Conservation (phyloP, 306 rosid species). For the Fagus sylvatica region DNA sequence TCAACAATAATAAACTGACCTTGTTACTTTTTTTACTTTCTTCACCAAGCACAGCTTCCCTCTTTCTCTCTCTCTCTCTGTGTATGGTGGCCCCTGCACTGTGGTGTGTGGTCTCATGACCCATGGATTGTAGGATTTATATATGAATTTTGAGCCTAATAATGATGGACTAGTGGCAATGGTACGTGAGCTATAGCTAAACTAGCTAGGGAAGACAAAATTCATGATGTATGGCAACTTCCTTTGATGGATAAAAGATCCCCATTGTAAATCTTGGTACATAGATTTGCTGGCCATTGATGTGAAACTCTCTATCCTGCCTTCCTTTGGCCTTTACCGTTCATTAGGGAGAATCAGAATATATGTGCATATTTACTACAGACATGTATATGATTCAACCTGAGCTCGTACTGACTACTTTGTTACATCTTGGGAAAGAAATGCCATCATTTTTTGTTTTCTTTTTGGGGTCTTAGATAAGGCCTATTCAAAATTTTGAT, state of each 20-base stretch:
- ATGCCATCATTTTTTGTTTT: too few relatives aligned
- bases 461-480: neutral
- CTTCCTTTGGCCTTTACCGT: neutral
- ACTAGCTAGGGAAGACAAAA: neutral
- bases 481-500: neutral
- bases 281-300: constrained; percentile 32
- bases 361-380: neutral
- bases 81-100: constrained; percentile 9
- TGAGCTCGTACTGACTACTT: neutral
- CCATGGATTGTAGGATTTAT: constrained; percentile 9
- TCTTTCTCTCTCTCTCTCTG: neutral
- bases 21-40: constrained; percentile 15
- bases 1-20: neutral
- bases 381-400: neutral
- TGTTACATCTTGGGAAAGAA: constrained; percentile 13
- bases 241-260: constrained; percentile 34
- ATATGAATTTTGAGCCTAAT: constrained; percentile 6
- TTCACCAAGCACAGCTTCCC: constrained; percentile 21
- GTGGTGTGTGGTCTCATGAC: too few relatives aligned
- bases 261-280: constrained; percentile 21
- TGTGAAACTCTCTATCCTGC: constrained; percentile 21
- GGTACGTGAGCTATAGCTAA: constrained; percentile 19
- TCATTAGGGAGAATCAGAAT: constrained; percentile 35
- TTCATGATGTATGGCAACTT: constrained; percentile 27
- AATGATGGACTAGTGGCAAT: constrained; percentile 1